These are phyloP conservation scores for Hyaloscypha variabilis DNA, from an alignment of 495 filamentous ascomycete species.

Conservation along the genomic window DNA sequence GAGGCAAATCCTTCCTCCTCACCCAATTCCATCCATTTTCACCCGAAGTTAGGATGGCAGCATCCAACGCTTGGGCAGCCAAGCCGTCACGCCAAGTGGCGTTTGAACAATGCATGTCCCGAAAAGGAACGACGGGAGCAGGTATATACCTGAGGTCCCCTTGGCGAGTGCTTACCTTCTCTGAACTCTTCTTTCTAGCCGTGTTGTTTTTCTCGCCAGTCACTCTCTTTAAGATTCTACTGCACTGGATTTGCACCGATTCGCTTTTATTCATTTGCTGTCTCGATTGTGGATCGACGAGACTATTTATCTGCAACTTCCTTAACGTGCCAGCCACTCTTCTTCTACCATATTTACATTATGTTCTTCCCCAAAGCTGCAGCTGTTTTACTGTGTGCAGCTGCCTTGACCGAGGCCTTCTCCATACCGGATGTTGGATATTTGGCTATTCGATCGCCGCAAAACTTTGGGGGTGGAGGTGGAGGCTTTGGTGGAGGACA, in stretches of 20 bases:
- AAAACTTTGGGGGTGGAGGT: not conserved
- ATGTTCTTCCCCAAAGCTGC: slow-evolving; percentile 3
- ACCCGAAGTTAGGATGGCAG: not conserved
- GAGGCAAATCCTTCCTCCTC: not conserved
- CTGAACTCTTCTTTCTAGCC: not conserved
- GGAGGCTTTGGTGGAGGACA: slow-evolving; percentile 1
- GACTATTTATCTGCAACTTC: not conserved
- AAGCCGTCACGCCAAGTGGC: slow-evolving; percentile 11
- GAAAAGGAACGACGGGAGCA: not conserved
- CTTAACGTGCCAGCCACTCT: not conserved
- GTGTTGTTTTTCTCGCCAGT: not conserved
- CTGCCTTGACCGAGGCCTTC: slow-evolving; percentile 4
- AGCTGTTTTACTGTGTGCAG: not conserved
- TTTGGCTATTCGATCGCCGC: not conserved
- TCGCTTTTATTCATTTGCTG: slow-evolving; percentile 5
- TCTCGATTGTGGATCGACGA: slow-evolving; percentile 25
- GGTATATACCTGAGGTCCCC: slow-evolving; percentile 6
- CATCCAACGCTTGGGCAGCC: not conserved
- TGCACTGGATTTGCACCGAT: slow-evolving; percentile 15
- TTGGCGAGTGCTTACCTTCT: slow-evolving; percentile 11
- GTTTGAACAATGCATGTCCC: not conserved
- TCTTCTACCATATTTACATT: not conserved
- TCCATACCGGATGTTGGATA: slow-evolving; percentile 2
- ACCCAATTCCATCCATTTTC: not conserved
- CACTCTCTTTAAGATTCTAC: slow-evolving; percentile 21